These are phyloP conservation scores for Blastobotrys proliferans DNA, from an alignment of 1,139 yeast genomes.

Conservation along the genomic window DNA sequence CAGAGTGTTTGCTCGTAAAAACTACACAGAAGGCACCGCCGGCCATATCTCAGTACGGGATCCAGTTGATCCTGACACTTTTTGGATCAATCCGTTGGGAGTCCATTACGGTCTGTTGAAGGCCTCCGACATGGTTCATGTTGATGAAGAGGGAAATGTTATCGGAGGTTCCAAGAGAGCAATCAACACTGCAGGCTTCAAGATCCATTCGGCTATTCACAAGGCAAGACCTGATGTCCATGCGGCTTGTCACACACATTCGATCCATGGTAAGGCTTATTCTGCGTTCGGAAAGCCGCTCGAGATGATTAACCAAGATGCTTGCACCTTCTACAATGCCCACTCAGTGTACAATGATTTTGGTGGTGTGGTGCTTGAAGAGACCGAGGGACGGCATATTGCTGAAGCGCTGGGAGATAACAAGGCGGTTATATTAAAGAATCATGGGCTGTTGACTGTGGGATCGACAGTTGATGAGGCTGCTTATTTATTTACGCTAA, in stretches of 20 bases:
- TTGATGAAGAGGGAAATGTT: slow-evolving; percentile 66
- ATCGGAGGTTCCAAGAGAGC: slow-evolving; percentile 65
- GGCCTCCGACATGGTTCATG: slow-evolving; percentile 73
- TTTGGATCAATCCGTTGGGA: slow-evolving; percentile 79
- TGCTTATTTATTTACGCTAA: slow-evolving; percentile 61
- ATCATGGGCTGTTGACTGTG: slow-evolving; percentile 75
- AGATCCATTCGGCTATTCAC: slow-evolving; percentile 74
- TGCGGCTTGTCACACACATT: slow-evolving; percentile 82
- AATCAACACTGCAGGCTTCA: slow-evolving; percentile 76
- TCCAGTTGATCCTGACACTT: slow-evolving; percentile 64
- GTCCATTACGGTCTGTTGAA: slow-evolving; percentile 65
- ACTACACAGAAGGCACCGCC: slow-evolving; percentile 72
- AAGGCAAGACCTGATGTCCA: slow-evolving; percentile 72
- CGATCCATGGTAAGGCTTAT: slow-evolving; percentile 70
- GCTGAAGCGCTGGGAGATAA: slow-evolving; percentile 65
- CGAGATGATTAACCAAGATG: slow-evolving; percentile 80
- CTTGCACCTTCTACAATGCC: slow-evolving; percentile 59
- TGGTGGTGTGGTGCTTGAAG: slow-evolving; percentile 78
- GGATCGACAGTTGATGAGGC: slow-evolving; percentile 82
- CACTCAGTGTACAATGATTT: slow-evolving; percentile 65
- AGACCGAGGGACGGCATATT: slow-evolving; percentile 63
- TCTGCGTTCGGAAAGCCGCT: slow-evolving; percentile 66
- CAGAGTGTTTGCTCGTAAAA: slow-evolving; percentile 69
- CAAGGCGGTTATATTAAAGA: slow-evolving; percentile 63
- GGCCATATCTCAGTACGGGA: slow-evolving; percentile 81